phyloP scores from a whole-genome alignment of 1,284 basidiomycete species.

The Ustilago vetiveriae region DNA sequence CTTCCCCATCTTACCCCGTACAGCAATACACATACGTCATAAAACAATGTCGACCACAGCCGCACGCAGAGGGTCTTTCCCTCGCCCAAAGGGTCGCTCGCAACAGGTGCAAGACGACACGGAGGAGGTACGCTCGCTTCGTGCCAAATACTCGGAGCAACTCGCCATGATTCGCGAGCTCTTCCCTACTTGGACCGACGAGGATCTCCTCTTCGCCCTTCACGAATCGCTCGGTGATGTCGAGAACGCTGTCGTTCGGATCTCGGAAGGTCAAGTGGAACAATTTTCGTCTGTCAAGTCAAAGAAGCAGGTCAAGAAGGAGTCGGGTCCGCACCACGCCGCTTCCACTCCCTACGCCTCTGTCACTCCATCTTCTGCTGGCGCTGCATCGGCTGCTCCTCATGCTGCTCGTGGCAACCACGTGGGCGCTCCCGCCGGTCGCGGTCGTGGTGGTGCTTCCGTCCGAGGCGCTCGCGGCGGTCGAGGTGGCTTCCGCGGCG shows the following conservation, averaged over 20 bases:
- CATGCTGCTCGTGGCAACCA: slow-evolving; percentile 42
- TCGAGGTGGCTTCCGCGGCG: slow-evolving; percentile 54
- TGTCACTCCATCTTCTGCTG: slow-evolving; percentile 13
- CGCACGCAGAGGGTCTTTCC: slow-evolving; percentile 50
- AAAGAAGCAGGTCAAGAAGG: slow-evolving; percentile 74
- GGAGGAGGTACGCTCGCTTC: slow-evolving; percentile 61
- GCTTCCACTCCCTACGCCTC: slow-evolving; percentile 19
- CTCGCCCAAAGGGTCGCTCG: slow-evolving; percentile 46
- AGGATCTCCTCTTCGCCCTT: slow-evolving; percentile 81
- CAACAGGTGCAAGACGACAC: slow-evolving; percentile 61
- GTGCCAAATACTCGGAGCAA: slow-evolving; percentile 67
- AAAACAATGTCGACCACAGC: slow-evolving; percentile 51
- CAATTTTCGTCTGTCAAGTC: slow-evolving; percentile 86
- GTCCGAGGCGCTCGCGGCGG: slow-evolving; percentile 58
- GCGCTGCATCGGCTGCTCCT: too few relatives aligned
- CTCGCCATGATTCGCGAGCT: slow-evolving; percentile 76
- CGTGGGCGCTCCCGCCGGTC: slow-evolving; percentile 37
- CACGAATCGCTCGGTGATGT: slow-evolving; percentile 79
- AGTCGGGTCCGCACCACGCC: slow-evolving; percentile 32
- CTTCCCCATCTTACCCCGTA: background rate
- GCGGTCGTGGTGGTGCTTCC: slow-evolving; percentile 51
- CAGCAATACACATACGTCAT: slow-evolving; percentile 22
- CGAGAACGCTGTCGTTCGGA: slow-evolving; percentile 78
- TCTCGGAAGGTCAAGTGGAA: slow-evolving; percentile 80
- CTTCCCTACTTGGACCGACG: slow-evolving; percentile 80